Evolutionary conservation across 768 basidiomycete species (phyloP), one percentile per base, ranked within the genome.

Genomic region (Pleurotus djamor): DNA sequence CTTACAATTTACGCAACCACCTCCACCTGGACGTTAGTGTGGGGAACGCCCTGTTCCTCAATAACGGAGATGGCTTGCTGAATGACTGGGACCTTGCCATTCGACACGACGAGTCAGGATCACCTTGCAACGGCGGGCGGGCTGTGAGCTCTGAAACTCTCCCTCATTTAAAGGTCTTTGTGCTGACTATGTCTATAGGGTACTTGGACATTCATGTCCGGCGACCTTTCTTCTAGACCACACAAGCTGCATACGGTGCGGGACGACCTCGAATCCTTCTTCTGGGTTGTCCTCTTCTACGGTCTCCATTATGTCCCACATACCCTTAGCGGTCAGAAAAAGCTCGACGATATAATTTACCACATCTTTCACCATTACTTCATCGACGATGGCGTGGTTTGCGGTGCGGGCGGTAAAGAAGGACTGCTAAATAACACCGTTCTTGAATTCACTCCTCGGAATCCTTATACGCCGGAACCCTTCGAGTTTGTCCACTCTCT

Each of bases 171-270:
- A 4, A 41, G 4, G 16, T 9, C 41, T 5, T 43, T 17, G 37
- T 37, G 21, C 43, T 41, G 10, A 5, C 10, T 33, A n/a, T n/a
- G 35, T 36, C 12, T n/a, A 28, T 38, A 74, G 71, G 71, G 72
- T 0, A 72, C 70, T 12, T 73, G 71, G 72, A 66, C 66, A 35
- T 74, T 71, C 52, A 72, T 73, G 64, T 72, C 73, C 0, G 48
- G 59, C 0, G 52, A 49, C 4, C 57, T 75, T 5, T 65, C 72
- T 4, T 10, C 9, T 28, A 16, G 64, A 12, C 50, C 64, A 5
- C 12, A 13, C n/a, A 67, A 67, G 33, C 28, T 41, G 3, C 71
- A 71, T 32, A 49, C 35, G 0, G 55, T 71, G 14, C 57, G 63
- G n/a, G 71, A 74, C 32, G 71, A 75, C 48, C 37, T 59, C 1